Evolutionary conservation across 2,329 filamentous ascomycete species (phyloP), one percentile per base, ranked within the genome.

Genomic region (Aspergillus alliaceus): DNA sequence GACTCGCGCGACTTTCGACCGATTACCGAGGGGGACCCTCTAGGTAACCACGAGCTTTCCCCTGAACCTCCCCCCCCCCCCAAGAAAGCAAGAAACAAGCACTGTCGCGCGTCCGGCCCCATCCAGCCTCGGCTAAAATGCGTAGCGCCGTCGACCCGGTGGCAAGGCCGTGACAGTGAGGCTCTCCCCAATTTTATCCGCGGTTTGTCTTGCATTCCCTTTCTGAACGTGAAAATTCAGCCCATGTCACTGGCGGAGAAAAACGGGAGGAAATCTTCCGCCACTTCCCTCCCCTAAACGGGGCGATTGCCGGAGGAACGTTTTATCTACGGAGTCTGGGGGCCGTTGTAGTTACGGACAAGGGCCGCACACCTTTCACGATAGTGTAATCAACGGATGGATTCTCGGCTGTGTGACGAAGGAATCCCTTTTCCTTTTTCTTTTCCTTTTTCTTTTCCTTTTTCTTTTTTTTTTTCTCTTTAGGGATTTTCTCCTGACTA

Each of bases 261-360:
- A 44, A 27, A 53, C 51, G 51, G 51, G 32, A 53, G 40, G 37
- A 53, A 53, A 32, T 34, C 15, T 11, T 53, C 51, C 39, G 40
- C 22, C n/a, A n/a, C n/a, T n/a, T n/a, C n/a, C n/a, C 29, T 32
- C 24, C n/a, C 31, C 22, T 32, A 24, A 35, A 25, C 40, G 22
- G 51, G 51, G 31, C 40, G 37, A 31, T 34, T 47, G 18, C 51
- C 51, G 51, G 42, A 53, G 51, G 40, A 53, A 47, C 51, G 29
- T 22, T 48, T 48, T 48, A 8, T 18, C 18, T 48, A 48, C 29
- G 44, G 29, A 40, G 6, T 6, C 35, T 8, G 20, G 40, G 39
- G 40, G 29, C 51, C 40, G 40, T 37, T 53, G 35, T 24, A 20
- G 22, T 40, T 18, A 24, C 14, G 18, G n/a, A n/a, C n/a, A n/a